A percentile compares a stretch with the other conserved stretches of the same genome.
Evolutionary conservation across 257 asterid genomes (phyloP).

Genomic region (Eustoma russellianum): DNA sequence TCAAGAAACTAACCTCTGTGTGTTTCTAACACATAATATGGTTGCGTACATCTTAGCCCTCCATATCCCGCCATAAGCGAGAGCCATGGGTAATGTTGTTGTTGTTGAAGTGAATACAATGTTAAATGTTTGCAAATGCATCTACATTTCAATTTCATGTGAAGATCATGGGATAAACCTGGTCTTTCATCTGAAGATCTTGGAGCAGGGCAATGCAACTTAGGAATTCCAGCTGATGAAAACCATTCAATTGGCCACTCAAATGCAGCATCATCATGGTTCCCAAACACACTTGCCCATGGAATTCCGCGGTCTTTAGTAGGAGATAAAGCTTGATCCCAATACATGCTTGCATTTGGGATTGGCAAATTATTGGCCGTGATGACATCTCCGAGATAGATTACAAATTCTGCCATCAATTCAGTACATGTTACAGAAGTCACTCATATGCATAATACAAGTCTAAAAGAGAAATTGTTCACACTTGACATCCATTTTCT

Average conservation of each 20-base stretch:
- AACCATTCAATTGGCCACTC: conserved; percentile 98
- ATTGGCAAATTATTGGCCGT: conserved; percentile 74
- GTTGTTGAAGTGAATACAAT: too few relatives aligned
- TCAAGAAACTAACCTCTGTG: too few relatives aligned
- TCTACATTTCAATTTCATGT: too few relatives aligned
- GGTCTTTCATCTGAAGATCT: conserved; percentile 15
- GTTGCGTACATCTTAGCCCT: too few relatives aligned
- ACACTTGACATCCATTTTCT: too few relatives aligned
- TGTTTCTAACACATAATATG: too few relatives aligned
- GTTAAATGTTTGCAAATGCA: too few relatives aligned
- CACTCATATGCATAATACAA: not conserved
- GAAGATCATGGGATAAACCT: conserved; percentile 16
- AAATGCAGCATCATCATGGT: conserved; percentile 84
- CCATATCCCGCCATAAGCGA: too few relatives aligned
- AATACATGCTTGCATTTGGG: conserved; percentile 59
- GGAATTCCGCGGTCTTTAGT: conserved; percentile 58
- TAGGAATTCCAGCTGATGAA: conserved; percentile 61
- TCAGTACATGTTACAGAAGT: not conserved
- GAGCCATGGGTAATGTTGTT: too few relatives aligned
- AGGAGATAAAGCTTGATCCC: conserved; percentile 83
- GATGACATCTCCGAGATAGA: conserved; percentile 81
- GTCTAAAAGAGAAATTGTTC: too few relatives aligned
- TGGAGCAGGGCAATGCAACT: conserved; percentile 29
- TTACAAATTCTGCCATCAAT: conserved; percentile 52
- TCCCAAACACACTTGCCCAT: conserved; percentile 74